These are phyloP conservation scores for Penicillium soppii DNA, from an alignment of 495 filamentous ascomycete species.

Conservation along the genomic window DNA sequence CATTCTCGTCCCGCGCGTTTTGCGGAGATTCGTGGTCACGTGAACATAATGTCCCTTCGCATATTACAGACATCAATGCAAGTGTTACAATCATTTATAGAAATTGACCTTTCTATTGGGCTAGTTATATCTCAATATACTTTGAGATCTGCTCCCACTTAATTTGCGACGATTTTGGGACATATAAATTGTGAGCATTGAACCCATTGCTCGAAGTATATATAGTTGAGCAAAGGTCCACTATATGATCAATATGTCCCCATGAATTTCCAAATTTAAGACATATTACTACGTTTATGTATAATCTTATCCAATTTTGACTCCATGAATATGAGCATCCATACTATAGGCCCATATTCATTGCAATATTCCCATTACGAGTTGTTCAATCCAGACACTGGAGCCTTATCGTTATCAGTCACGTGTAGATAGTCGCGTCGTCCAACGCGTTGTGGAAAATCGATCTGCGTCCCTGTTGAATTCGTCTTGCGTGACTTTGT, in stretches of 20 bases:
- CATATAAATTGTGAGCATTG: not conserved
- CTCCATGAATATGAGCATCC: too few relatives aligned
- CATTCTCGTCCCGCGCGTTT: constrained; percentile 18
- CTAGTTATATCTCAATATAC: too few relatives aligned
- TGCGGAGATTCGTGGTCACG: constrained; percentile 19
- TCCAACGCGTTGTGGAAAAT: constrained; percentile 13
- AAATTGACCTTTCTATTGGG: too few relatives aligned
- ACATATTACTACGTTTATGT: too few relatives aligned
- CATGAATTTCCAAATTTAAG: too few relatives aligned
- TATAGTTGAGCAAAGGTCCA: not conserved
- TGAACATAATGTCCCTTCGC: constrained; percentile 2
- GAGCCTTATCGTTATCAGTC: constrained; percentile 25
- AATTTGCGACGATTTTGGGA: not conserved
- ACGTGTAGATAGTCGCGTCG: constrained; percentile 33
- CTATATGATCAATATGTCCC: too few relatives aligned
- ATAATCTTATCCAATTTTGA: too few relatives aligned
- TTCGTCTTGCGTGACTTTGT: not conserved
- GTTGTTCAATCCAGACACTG: not conserved
- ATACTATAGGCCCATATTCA: too few relatives aligned
- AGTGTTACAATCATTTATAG: too few relatives aligned
- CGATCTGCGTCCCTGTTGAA: not conserved
- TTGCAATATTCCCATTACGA: not conserved
- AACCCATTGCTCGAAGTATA: not conserved
- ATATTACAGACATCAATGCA: not conserved
- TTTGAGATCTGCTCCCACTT: too few relatives aligned